Evolutionary conservation across 768 basidiomycete genomes (phyloP).

Genomic region (Lactarius quietus): DNA sequence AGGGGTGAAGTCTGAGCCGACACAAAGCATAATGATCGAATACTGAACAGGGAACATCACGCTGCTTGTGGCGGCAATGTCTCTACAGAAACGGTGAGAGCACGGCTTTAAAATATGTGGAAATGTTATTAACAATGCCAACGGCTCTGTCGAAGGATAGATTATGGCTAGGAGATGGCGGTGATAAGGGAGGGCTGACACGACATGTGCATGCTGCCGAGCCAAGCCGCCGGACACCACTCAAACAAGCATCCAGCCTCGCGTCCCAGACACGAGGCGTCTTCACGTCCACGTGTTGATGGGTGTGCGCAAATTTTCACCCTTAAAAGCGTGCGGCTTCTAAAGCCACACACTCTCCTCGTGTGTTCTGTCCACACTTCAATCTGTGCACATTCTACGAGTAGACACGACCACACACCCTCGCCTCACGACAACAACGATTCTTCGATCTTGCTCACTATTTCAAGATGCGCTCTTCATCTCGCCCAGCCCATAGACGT

Average conservation of each 20-base stretch:
- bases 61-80: not conserved
- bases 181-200: not conserved
- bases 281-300: conserved; percentile 8
- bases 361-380: conserved; percentile 20
- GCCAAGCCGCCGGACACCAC: not conserved
- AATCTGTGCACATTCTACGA: conserved; percentile 16
- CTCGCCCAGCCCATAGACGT: conserved; percentile 30
- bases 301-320: conserved; percentile 18
- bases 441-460: conserved; percentile 32
- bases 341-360: conserved; percentile 19
- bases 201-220: not conserved
- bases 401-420: conserved; percentile 18
- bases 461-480: conserved; percentile 31
- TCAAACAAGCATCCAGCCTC: not conserved
- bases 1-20: not conserved
- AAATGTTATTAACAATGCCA: not conserved
- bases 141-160: not conserved
- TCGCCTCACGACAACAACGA: conserved; percentile 33
- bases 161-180: not conserved
- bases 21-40: not conserved
- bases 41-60: not conserved
- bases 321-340: conserved; percentile 22
- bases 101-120: not conserved
- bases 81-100: not conserved
- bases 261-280: not conserved